Conservation (phyloP, 2,329 filamentous ascomycete genomes). For the Incumbomyces delicatus region DNA sequence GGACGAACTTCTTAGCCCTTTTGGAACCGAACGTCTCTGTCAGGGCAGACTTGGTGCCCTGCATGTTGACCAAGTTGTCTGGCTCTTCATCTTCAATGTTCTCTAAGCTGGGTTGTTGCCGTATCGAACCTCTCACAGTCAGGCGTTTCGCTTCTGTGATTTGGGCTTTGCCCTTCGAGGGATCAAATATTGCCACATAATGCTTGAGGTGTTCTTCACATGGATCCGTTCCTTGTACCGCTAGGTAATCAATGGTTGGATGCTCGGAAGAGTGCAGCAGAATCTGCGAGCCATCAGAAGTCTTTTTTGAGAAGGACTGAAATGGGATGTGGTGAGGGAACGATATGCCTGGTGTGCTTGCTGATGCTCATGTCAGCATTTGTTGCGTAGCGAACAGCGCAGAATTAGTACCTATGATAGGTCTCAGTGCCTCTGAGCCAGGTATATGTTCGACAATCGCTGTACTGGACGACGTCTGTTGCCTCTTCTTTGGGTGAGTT, state of each 20-base stretch:
- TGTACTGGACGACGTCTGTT: constrained; percentile 11
- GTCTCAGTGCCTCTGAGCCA: constrained; percentile 13
- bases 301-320: constrained; percentile 15
- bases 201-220: constrained; percentile 47
- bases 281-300: constrained; percentile 33
- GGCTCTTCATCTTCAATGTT: constrained; percentile 13
- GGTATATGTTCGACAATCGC: constrained; percentile 15
- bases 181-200: constrained; percentile 53
- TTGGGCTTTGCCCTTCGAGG: constrained; percentile 42
- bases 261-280: constrained; percentile 54
- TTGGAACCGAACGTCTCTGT: constrained; percentile 42
- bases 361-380: constrained; percentile 10
- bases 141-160: constrained; percentile 46
- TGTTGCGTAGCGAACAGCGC: neutral
- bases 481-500: constrained; percentile 15
- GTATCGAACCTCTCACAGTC: constrained; percentile 42
- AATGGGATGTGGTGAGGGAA: constrained; percentile 18
- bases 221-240: constrained; percentile 40
- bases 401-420: constrained; percentile 17
- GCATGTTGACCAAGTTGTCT: constrained; percentile 23
- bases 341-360: constrained; percentile 21
- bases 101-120: constrained; percentile 24
- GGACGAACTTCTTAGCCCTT: constrained; percentile 39
- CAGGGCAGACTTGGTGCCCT: constrained; percentile 27
- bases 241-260: constrained; percentile 50